Conservation (phyloP, 345 rosid species). For the Bruguiera parviflora region DNA sequence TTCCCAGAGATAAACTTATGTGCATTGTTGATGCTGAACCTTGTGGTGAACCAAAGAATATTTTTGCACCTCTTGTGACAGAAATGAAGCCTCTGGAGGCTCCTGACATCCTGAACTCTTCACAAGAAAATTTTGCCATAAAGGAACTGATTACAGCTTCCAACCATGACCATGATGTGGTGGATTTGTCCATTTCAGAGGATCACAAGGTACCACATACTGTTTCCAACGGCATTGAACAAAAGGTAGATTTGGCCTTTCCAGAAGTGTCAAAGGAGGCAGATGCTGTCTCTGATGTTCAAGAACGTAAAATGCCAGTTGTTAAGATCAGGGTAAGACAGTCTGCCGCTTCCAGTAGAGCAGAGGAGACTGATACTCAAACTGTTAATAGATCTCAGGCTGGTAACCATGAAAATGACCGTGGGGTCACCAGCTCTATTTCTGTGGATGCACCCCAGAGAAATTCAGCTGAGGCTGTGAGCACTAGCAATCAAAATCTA, state of each 20-base stretch:
- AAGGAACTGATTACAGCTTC: conserved; percentile 21
- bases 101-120: conserved; percentile 33
- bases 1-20: conserved; percentile 61
- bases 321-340: conserved; percentile 70
- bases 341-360: conserved; percentile 67
- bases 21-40: conserved; percentile 56
- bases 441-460: conserved; percentile 94
- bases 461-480: conserved; percentile 62
- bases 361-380: conserved; percentile 62
- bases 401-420: conserved; percentile 47
- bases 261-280: conserved; percentile 42
- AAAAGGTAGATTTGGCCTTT: conserved; percentile 10
- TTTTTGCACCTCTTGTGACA: conserved; percentile 42
- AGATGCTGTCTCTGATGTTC: conserved; percentile 52
- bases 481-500: conserved; percentile 63
- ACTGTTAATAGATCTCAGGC: conserved; percentile 67
- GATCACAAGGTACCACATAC: conserved; percentile 19
- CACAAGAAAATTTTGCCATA: conserved; percentile 31
- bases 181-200: conserved; percentile 18
- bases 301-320: conserved; percentile 52
- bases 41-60: conserved; percentile 50
- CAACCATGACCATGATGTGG: conserved; percentile 7
- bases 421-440: conserved; percentile 67
- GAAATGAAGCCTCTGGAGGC: conserved; percentile 43
- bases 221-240: conserved; percentile 20